These are phyloP conservation scores for Yamadazyma endophytica DNA, from an alignment of 805 yeast genomes.

Conservation along the genomic window DNA sequence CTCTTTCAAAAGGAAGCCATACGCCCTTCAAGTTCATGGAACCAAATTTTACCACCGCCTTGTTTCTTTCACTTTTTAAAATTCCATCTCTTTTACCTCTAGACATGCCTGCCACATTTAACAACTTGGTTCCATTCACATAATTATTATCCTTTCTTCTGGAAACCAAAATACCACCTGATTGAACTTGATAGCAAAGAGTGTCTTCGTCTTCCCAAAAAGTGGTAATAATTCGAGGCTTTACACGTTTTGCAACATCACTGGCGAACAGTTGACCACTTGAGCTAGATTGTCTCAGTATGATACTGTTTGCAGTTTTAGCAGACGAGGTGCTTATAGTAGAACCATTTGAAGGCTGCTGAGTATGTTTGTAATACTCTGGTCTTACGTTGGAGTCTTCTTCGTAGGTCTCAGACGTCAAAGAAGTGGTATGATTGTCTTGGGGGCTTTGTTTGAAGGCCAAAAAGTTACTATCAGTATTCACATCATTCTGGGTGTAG, in stretches of 20 bases:
- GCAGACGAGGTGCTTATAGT: conserved; percentile 5
- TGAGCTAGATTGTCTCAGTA: conserved; percentile 2
- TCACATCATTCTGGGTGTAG: no score
- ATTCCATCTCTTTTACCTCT: conserved; percentile 40
- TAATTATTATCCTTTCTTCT: conserved; percentile 31
- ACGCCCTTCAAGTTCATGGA: conserved; percentile 39
- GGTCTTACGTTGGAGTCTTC: no score
- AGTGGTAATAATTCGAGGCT: conserved; percentile 33
- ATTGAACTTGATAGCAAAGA: conserved; percentile 34
- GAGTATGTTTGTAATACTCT: conserved; percentile 8
- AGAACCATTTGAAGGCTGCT: conserved; percentile 9
- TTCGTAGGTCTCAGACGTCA: no score
- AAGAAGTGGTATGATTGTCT: no score
- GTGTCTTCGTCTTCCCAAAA: conserved; percentile 37
- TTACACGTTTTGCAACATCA: conserved; percentile 8
- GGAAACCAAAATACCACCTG: conserved; percentile 28
- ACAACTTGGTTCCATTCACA: conserved; percentile 35
- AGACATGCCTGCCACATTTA: conserved; percentile 36
- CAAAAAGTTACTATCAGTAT: no score
- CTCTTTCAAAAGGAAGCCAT: conserved; percentile 39
- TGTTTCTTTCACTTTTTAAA: conserved; percentile 28
- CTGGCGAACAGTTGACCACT: background rate
- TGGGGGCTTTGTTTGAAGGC: no score
- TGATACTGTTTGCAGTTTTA: conserved; percentile 2
- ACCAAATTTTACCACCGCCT: conserved; percentile 30